phyloP scores from a whole-genome alignment of 306 rosid species.

The Cyclanthera cordifolia region DNA sequence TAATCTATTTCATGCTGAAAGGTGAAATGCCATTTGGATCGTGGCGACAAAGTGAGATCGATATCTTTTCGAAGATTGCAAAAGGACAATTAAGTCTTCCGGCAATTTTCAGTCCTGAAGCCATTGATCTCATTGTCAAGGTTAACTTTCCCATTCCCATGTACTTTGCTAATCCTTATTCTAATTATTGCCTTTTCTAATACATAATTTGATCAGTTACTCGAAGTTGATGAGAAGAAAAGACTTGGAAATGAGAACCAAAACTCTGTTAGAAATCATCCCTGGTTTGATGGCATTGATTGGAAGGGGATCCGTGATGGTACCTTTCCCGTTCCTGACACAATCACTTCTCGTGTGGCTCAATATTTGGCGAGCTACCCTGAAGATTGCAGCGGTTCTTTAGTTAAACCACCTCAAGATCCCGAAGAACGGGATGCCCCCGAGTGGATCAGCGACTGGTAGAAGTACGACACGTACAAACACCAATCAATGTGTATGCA shows the following conservation, averaged over 20 bases:
- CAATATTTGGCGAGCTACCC: slow-evolving; percentile 51
- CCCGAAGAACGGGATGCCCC: slow-evolving; percentile 39
- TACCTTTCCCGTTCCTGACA: slow-evolving; percentile 51
- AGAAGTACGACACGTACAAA: slow-evolving; percentile 31
- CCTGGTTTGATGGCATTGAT: slow-evolving; percentile 77
- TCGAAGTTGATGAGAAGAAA: slow-evolving; percentile 66
- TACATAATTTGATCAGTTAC: slow-evolving; percentile 43
- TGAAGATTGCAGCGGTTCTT: slow-evolving; percentile 39
- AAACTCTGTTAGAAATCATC: slow-evolving; percentile 53
- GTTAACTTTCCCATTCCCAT: slow-evolving; percentile 22
- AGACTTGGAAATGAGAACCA: slow-evolving; percentile 78
- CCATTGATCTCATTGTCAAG: slow-evolving; percentile 67
- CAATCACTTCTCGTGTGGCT: slow-evolving; percentile 51
- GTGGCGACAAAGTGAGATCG: slow-evolving; percentile 87
- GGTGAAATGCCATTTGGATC: slow-evolving; percentile 94
- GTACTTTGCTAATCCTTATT: not conserved
- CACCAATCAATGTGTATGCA: slow-evolving; percentile 16
- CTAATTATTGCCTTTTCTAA: not conserved
- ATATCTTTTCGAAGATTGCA: slow-evolving; percentile 70
- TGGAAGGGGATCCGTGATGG: slow-evolving; percentile 51
- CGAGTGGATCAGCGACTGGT: slow-evolving; percentile 93
- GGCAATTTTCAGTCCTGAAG: slow-evolving; percentile 65
- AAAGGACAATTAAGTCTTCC: slow-evolving; percentile 47
- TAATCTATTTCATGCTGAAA: slow-evolving; percentile 65
- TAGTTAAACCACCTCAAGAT: slow-evolving; percentile 34